phyloP scores from a whole-genome alignment of 2,329 filamentous ascomycete genomes.

The Colletotrichum gigasporum region DNA sequence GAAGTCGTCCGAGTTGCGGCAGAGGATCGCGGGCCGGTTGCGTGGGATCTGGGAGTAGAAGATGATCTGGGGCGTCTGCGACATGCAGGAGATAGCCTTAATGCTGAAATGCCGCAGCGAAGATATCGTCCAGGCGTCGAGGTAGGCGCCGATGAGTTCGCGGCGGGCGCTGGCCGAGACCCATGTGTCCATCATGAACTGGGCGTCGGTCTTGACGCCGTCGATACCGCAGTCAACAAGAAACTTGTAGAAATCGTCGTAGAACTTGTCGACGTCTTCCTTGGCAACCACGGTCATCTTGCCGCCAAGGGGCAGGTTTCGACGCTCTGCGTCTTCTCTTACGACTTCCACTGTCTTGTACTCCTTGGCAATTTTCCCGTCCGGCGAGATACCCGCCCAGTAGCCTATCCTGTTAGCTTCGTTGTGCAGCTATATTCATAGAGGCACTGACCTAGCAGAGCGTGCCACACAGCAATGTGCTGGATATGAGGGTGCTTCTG shows the following conservation, averaged over 20 bases:
- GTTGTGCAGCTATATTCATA: slow-evolving; percentile 36
- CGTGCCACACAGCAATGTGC: slow-evolving; percentile 95
- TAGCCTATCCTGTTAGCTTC: slow-evolving; percentile 63
- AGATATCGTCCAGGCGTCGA: slow-evolving; percentile 86
- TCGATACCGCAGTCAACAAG: slow-evolving; percentile 79
- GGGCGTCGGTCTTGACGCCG: slow-evolving; percentile 91
- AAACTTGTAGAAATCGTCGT: slow-evolving; percentile 91
- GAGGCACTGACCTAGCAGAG: slow-evolving; percentile 62
- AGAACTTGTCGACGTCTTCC: slow-evolving; percentile 80
- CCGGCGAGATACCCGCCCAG: slow-evolving; percentile 87
- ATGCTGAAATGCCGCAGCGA: slow-evolving; percentile 81
- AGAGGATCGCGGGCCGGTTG: slow-evolving; percentile 77
- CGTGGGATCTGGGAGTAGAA: slow-evolving; percentile 84
- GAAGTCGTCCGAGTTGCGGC: slow-evolving; percentile 92
- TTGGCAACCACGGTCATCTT: slow-evolving; percentile 78
- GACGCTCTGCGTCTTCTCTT: slow-evolving; percentile 56
- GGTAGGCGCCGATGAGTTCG: slow-evolving; percentile 77
- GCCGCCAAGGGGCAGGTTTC: slow-evolving; percentile 63
- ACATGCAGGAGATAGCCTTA: slow-evolving; percentile 93
- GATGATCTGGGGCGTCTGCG: slow-evolving; percentile 84
- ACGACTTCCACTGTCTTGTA: slow-evolving; percentile 79
- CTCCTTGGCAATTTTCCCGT: slow-evolving; percentile 76
- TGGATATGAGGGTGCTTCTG: slow-evolving; percentile 75
- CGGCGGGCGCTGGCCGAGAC: slow-evolving; percentile 74
- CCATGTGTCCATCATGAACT: slow-evolving; percentile 87